Evolutionary conservation across 345 rosid genomes (phyloP), one percentile per base, ranked within the genome.

Genomic region (Arabis alpina): DNA sequence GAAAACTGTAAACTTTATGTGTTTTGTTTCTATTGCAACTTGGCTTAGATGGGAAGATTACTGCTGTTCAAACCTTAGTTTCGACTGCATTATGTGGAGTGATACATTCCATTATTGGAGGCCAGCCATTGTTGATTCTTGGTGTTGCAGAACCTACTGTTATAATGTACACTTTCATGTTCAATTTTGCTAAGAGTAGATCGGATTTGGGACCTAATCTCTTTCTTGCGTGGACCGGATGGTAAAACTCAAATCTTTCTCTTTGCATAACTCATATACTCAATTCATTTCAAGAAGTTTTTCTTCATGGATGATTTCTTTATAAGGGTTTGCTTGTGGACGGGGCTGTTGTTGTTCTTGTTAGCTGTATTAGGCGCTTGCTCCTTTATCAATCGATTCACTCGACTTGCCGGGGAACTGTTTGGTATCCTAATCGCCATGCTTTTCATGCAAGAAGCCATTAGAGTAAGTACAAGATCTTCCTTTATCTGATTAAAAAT

Each of bases 81-180:
- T 93, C 98, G 4, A 93, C 98, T 0, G 94, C 98, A 63, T 77
- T 93, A 36, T 90, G 98, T 71, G 98, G 98, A 60, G 73, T 90
- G 59, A 86, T 86, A 67, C 98, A 93, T 74, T 91, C 98, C 12
- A 76, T 88, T 39, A 44, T 87, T 14, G 98, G 98, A 61, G 98
- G 98, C 37, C 97, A 93, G 78, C 97, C 96, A 40, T 76, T 93
- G 70, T 76, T 93, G 81, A 91, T 93, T 56, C 97, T 91, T 39
- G 98, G 98, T 62, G 98, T 93, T 52, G 98, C 98, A 40, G 98
- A 93, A 80, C 98, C 97, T 55, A 93, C 98, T 44, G 97, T 93
- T 10, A 84, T 93, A 41, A 93, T 93, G 98, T 93, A 93, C 78
- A 90, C 96, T 14, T 93, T 90, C 82, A 82, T 93, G 97, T 93